phyloP scores from a whole-genome alignment of 2,329 filamentous ascomycete species.

The Chaetomiaceae sp. region DNA sequence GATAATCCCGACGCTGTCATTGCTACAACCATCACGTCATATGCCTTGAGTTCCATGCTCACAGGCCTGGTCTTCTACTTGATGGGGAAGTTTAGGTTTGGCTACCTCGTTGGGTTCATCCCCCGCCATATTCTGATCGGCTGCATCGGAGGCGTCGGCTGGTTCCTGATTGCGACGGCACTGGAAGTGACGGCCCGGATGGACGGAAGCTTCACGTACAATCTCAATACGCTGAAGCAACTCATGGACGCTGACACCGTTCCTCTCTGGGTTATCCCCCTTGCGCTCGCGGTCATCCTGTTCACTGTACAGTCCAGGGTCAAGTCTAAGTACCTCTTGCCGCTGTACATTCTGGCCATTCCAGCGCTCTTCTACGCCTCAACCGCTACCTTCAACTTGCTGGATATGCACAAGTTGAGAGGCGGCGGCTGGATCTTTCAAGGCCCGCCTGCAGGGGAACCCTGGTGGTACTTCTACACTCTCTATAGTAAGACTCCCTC shows the following conservation, averaged over 20 bases:
- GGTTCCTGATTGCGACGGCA: slow-evolving; percentile 86
- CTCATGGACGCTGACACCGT: slow-evolving; percentile 70
- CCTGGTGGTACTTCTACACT: slow-evolving; percentile 97
- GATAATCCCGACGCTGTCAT: slow-evolving; percentile 80
- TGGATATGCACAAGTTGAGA: slow-evolving; percentile 63
- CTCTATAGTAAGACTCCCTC: slow-evolving; percentile 65
- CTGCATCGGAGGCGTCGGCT: slow-evolving; percentile 94
- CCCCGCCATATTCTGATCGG: slow-evolving; percentile 93
- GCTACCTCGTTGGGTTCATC: slow-evolving; percentile 93
- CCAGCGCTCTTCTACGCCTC: slow-evolving; percentile 73
- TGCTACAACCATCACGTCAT: slow-evolving; percentile 89
- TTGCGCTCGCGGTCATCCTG: slow-evolving; percentile 68
- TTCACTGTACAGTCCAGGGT: slow-evolving; percentile 71
- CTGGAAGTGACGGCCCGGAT: slow-evolving; percentile 89
- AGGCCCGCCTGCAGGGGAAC: slow-evolving; percentile 73
- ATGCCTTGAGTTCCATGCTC: slow-evolving; percentile 81
- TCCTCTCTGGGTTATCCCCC: slow-evolving; percentile 74
- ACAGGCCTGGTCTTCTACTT: slow-evolving; percentile 88
- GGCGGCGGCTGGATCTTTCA: slow-evolving; percentile 84
- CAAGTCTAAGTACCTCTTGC: slow-evolving; percentile 78
- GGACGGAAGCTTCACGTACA: slow-evolving; percentile 77
- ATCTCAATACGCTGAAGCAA: slow-evolving; percentile 66
- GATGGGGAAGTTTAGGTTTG: slow-evolving; percentile 81
- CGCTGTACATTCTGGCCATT: slow-evolving; percentile 76
- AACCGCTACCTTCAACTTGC: slow-evolving; percentile 60